Conservation (phyloP, 140 eudicot species). For the Cichorium intybus region DNA sequence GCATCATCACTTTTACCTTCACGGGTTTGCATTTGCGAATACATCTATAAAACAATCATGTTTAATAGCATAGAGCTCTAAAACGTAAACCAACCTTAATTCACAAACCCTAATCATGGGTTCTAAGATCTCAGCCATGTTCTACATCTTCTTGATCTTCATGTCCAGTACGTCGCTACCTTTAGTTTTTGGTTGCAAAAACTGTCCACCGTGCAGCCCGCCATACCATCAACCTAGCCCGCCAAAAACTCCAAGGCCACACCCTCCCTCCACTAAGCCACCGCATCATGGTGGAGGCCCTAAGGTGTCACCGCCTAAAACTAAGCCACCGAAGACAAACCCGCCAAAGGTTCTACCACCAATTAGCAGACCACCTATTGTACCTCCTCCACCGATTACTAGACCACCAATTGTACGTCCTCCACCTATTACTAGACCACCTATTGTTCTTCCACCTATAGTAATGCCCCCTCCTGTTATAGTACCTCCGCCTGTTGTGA, state of each 20-base stretch:
- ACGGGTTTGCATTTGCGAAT: slow-evolving; percentile 30
- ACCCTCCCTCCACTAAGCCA: slow-evolving; percentile 45
- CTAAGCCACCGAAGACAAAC: slow-evolving; percentile 28
- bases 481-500: slow-evolving; percentile 41
- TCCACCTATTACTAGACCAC: slow-evolving; percentile 41
- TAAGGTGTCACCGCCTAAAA: slow-evolving; percentile 34
- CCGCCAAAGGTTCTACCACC: slow-evolving; percentile 35
- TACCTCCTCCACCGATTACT: slow-evolving; percentile 37
- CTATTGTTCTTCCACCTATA: slow-evolving; percentile 46
- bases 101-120: slow-evolving; percentile 33
- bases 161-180: slow-evolving; percentile 41
- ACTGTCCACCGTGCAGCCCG: slow-evolving; percentile 57
- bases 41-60: slow-evolving; percentile 25
- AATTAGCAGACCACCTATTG: slow-evolving; percentile 31
- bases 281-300: slow-evolving; percentile 51
- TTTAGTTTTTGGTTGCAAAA: slow-evolving; percentile 47
- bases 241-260: slow-evolving; percentile 30
- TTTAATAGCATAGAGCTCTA: slow-evolving; percentile 1
- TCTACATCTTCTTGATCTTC: slow-evolving; percentile 50
- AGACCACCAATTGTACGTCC: slow-evolving; percentile 41
- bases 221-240: slow-evolving; percentile 42
- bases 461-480: slow-evolving; percentile 42
- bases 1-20: slow-evolving; percentile 37
- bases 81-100: slow-evolving; percentile 5
- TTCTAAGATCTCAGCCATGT: slow-evolving; percentile 44